Percentiles rank a stretch among this genome's conserved stretches.
These are phyloP conservation scores for Emmonsiellopsis sp. DNA, from an alignment of 2,329 filamentous ascomycete species.

Conservation along the genomic window DNA sequence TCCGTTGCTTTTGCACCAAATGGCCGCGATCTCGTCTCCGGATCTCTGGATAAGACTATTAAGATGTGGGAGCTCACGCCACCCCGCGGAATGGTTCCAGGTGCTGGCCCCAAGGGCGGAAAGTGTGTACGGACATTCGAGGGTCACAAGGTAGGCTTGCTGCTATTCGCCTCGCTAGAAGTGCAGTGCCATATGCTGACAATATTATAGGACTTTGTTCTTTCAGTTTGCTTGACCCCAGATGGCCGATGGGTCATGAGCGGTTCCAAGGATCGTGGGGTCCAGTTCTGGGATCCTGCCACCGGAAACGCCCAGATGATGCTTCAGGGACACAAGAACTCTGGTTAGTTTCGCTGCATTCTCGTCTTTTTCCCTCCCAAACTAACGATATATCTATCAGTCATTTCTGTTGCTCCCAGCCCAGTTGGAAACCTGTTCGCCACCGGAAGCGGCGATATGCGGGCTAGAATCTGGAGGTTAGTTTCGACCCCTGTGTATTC, in stretches of 20 bases:
- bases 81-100: conserved; percentile 56
- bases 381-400: conserved; percentile 34
- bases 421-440: conserved; percentile 83
- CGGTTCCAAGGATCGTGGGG: conserved; percentile 91
- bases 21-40: conserved; percentile 85
- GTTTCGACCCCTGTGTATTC: conserved; percentile 12
- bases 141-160: conserved; percentile 68
- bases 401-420: conserved; percentile 93
- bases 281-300: conserved; percentile 96
- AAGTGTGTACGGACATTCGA: conserved; percentile 96
- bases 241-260: conserved; percentile 94
- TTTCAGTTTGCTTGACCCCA: conserved; percentile 89
- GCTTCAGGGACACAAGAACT: conserved; percentile 98
- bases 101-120: conserved; percentile 66
- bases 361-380: neutral
- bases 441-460: conserved; percentile 94
- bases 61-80: conserved; percentile 96
- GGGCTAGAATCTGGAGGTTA: conserved; percentile 91
- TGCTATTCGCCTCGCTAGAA: neutral
- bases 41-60: conserved; percentile 94
- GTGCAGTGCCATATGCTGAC: neutral
- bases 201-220: conserved; percentile 70
- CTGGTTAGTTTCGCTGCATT: conserved; percentile 42
- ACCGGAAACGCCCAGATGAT: conserved; percentile 93
- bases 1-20: conserved; percentile 92